Percentiles rank a stretch among this genome's conserved stretches.
These are phyloP conservation scores for Colletotrichum sp. DNA, from an alignment of 2,329 filamentous ascomycete genomes.

Conservation along the genomic window DNA sequence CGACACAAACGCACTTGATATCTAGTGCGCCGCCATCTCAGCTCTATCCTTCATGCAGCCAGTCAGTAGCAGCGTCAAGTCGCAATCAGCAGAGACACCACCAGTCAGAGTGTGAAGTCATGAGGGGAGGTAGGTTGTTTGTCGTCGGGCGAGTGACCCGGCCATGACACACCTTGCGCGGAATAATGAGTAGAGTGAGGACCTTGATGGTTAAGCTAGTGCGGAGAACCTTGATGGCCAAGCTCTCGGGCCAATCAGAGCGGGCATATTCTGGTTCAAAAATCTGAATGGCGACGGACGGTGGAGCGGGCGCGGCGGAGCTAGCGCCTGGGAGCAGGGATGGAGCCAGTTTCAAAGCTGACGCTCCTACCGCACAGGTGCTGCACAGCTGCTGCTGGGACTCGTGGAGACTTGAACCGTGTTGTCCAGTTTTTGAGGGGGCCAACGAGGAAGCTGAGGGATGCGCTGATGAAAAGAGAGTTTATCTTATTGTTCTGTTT, in stretches of 20 bases:
- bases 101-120: neutral
- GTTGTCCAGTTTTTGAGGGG: neutral
- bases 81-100: neutral
- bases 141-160: neutral
- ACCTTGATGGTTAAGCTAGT: slow-evolving; percentile 19
- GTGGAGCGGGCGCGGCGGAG: neutral
- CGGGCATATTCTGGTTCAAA: neutral
- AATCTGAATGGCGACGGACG: neutral
- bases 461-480: neutral
- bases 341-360: neutral
- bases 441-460: neutral
- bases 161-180: neutral
- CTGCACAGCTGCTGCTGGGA: neutral
- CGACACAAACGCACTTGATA: neutral
- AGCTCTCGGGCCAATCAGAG: neutral
- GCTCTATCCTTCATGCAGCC: neutral
- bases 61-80: neutral
- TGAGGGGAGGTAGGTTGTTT: neutral
- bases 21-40: neutral
- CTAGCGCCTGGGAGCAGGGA: neutral
- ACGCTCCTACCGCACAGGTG: neutral
- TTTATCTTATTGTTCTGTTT: neutral
- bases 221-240: slow-evolving; percentile 18
- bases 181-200: neutral
- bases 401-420: neutral